Evolutionary conservation across 2,329 filamentous ascomycete genomes (phyloP).

Genomic region (Polytolypa hystricis): DNA sequence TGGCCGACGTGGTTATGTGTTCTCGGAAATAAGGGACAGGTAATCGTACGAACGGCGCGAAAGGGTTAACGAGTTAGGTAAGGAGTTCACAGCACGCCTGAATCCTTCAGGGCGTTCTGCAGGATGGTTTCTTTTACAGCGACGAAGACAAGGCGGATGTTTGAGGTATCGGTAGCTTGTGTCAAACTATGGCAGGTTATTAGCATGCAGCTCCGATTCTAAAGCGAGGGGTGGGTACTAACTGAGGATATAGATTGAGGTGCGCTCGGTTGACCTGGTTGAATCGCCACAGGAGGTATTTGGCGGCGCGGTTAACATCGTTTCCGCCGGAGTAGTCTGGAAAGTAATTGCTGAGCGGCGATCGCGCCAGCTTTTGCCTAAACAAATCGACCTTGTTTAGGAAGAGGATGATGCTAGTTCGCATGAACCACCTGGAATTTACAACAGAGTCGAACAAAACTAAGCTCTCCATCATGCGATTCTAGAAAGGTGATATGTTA

Average conservation of each 20-base stretch:
- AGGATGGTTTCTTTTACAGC: constrained; percentile 98
- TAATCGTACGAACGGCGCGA: too few relatives aligned
- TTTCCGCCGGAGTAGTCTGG: constrained; percentile 96
- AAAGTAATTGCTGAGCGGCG: constrained; percentile 88
- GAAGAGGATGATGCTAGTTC: constrained; percentile 96
- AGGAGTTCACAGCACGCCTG: constrained; percentile 67
- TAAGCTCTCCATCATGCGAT: constrained; percentile 98
- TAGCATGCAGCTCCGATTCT: constrained; percentile 17
- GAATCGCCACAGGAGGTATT: constrained; percentile 95
- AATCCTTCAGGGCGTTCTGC: constrained; percentile 96
- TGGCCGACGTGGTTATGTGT: too few relatives aligned
- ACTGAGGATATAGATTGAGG: constrained; percentile 96
- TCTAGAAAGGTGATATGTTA: constrained; percentile 54
- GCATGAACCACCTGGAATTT: constrained; percentile 98
- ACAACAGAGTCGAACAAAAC: constrained; percentile 96
- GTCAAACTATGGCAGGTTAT: constrained; percentile 58
- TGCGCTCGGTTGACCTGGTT: constrained; percentile 97
- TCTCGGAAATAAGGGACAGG: too few relatives aligned
- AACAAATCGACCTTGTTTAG: constrained; percentile 99
- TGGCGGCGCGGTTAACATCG: constrained; percentile 94
- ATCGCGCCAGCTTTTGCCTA: constrained; percentile 82
- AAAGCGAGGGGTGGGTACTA: constrained; percentile 21
- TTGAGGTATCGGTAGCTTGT: constrained; percentile 96
- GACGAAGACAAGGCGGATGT: constrained; percentile 93
- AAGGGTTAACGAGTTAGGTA: too few relatives aligned